Base-by-base conservation (phyloP, 2,329 filamentous ascomycete species). In the Colletotrichum spaethianum region DNA sequence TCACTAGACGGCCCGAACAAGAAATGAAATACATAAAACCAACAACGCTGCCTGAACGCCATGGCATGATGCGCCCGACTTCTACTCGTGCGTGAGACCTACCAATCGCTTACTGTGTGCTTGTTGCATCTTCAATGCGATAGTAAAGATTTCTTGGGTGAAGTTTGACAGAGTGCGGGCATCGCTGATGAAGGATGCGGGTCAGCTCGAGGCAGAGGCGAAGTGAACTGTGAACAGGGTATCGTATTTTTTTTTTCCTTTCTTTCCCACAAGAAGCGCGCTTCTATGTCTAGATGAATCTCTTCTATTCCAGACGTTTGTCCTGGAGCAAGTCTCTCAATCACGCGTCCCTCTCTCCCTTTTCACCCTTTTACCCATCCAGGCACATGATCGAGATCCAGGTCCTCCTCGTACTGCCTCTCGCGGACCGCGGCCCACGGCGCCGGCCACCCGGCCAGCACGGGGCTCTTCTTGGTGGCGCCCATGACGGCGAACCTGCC, bases 401-500 rank as follows among this genome's bases (percentile, higher is more conserved):
- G 83, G 0, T 88, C 86, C 74, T 91, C 88, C 55, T 88, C 86
- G 18, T 86, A 86, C 67, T 90, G 88, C 74, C 89, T 89, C 42
- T 88, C 86, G 56, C 85, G 86, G 20, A 97, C 88, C 0, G 92
- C 92, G 68, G 90, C 86, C 87, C 92, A 94, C 1, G 94, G 90
- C 53, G 84, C 85, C 1, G 95, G 95, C 84, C 96, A 98, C 0
- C 93, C 94, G 1, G 92, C 93, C 42, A 86, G 85, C 26, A 94
- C 82, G 0, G 92, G 88, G 31, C 90, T 88, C 5, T 88, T 89
- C 74, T 88, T 89, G 72, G 88, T 87, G 31, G 93, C 91, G 3
- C 95, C 95, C 63, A 93, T 90, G 53, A 98, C 93, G 16, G 94
- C 95, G 78, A 98, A 95, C 60, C 93, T 91, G 53, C 89, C 88